These are phyloP conservation scores for Conringia planisiliqua DNA, from an alignment of 345 rosid genomes.

Conservation along the genomic window DNA sequence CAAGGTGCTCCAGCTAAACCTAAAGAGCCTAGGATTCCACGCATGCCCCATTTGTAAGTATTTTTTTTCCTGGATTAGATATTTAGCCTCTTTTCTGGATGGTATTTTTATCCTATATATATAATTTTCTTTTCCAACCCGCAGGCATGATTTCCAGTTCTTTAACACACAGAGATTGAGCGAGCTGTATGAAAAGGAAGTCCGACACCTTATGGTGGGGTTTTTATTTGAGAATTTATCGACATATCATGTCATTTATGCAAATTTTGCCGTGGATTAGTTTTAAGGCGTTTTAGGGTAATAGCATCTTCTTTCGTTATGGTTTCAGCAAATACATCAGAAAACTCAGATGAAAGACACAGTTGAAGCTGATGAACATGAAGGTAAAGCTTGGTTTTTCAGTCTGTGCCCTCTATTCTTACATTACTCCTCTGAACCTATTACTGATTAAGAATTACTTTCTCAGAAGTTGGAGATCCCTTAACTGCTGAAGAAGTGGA, in stretches of 20 bases:
- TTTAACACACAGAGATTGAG: slow-evolving; percentile 91
- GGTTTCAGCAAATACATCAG: slow-evolving; percentile 87
- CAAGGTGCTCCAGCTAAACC: slow-evolving; percentile 96
- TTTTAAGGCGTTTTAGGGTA: background rate
- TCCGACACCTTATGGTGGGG: slow-evolving; percentile 91
- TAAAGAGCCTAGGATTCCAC: slow-evolving; percentile 94
- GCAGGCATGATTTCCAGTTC: slow-evolving; percentile 97
- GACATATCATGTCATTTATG: slow-evolving; percentile 7
- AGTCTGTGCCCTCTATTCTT: background rate
- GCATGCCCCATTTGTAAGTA: slow-evolving; percentile 95
- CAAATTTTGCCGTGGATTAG: background rate
- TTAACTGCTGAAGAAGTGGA: slow-evolving; percentile 96
- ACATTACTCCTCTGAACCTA: background rate
- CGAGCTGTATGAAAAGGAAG: slow-evolving; percentile 97
- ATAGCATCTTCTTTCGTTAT: background rate
- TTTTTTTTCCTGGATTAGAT: background rate
- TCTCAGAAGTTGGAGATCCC: slow-evolving; percentile 79
- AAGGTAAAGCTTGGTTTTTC: slow-evolving; percentile 50
- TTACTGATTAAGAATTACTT: slow-evolving; percentile 27
- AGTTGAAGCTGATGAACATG: slow-evolving; percentile 94
- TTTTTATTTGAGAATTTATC: slow-evolving; percentile 6
- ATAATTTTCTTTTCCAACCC: slow-evolving; percentile 4
- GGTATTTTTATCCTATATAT: background rate
- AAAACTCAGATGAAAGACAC: slow-evolving; percentile 93
- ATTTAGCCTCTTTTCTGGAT: background rate